These are phyloP conservation scores for Candida sonorensis DNA, from an alignment of 805 yeast genomes.

Conservation along the genomic window DNA sequence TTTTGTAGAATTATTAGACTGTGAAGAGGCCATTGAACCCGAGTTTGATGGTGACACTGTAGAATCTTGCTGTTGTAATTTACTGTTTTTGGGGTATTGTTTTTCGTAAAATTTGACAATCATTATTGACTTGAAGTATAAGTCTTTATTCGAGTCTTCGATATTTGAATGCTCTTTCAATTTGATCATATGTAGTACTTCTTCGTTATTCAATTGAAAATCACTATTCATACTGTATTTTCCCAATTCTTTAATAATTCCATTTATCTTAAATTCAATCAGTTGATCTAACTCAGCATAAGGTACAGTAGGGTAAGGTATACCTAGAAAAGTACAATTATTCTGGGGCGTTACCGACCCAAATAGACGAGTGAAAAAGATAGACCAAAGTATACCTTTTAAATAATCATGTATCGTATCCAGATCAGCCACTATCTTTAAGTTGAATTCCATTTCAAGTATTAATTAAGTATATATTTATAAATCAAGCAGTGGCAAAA, in stretches of 20 bases:
- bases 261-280: constrained; percentile 30
- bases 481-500: too few relatives aligned
- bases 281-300: constrained; percentile 41
- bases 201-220: too few relatives aligned
- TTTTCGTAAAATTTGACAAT: constrained; percentile 26
- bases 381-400: constrained; percentile 57
- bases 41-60: too few relatives aligned
- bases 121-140: constrained; percentile 25
- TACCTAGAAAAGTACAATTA: constrained; percentile 43
- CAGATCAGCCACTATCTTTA: constrained; percentile 44
- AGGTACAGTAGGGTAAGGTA: constrained; percentile 48
- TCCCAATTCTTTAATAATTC: constrained; percentile 22
- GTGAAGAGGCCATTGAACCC: too few relatives aligned
- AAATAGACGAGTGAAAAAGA: constrained; percentile 62
- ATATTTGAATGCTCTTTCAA: too few relatives aligned
- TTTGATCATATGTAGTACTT: too few relatives aligned
- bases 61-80: constrained; percentile 1
- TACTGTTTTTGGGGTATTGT: constrained; percentile 1
- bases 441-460: constrained; percentile 37
- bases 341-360: constrained; percentile 55
- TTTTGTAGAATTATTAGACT: too few relatives aligned
- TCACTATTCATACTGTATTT: too few relatives aligned
- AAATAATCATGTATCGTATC: constrained; percentile 49
- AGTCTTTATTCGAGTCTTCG: too few relatives aligned
- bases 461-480: too few relatives aligned